Base-by-base conservation (phyloP, 1,139 yeast genomes). In the Williopsis jadinii region DNA sequence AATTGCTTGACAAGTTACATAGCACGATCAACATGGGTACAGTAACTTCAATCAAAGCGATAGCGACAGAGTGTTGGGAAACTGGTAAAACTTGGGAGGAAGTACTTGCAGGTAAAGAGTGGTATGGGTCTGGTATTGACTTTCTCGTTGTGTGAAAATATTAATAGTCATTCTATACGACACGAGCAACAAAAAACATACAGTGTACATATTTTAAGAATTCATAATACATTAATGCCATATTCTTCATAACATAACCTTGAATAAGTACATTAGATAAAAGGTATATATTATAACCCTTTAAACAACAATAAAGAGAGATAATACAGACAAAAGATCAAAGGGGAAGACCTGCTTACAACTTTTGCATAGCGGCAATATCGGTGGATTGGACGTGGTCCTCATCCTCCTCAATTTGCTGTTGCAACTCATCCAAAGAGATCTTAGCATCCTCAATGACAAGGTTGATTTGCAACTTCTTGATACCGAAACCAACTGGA, bases 301-400 rank as follows among this genome's bases (percentile, higher is more conserved):
- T 19, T 19, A 19, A 19, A 40, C 24, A 37, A 32, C 30, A 30
- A 33, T 35, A 37, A 30, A 37, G 37, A 41, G 37, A 36, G 34
- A 34, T 32, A 36, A 41, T 30, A 13, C 6, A 35, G 39, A 19
- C 24, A 19, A 19, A 19, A 19, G 24, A 19, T 19, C 24, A 19
- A 19, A 19, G 24, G 24, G 24, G 41, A 35, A 35, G 33, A 24
- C 28, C 19, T 30, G 43, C 75, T 81, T 87, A 90, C 73, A 90
- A 80, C 77, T 90, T 90, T 73, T 77, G 86, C 97, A 90, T 90
- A 71, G 97, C 97, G 73, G 95, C 96, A 69, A 90, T 70, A 71
- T 90, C 97, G 54, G 95, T 83, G 59, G 97, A 90, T 81, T 92
- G 99, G 63, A 92, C 97, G 75, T 88, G 94, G 75, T 92, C 99